Conservation (phyloP, 2,329 filamentous ascomycete species). For the Chaetomium strumarium region DNA sequence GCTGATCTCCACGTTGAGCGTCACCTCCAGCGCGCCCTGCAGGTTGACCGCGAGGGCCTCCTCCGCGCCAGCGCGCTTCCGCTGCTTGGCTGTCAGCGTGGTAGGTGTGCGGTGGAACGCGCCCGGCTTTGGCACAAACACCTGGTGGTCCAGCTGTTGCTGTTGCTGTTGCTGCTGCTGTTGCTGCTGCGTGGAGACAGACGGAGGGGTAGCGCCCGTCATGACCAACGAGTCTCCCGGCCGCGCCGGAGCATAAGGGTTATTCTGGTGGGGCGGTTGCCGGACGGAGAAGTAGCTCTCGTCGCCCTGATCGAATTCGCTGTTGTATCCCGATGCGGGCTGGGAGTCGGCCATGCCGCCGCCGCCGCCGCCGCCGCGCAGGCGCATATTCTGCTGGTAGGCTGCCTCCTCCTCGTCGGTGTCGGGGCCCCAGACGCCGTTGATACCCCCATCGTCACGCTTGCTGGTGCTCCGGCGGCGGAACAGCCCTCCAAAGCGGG, state of each 20-base stretch:
- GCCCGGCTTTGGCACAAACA: constrained; percentile 1
- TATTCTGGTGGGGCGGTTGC: constrained; percentile 20
- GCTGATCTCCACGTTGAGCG: constrained; percentile 83
- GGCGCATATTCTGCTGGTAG: constrained; percentile 17
- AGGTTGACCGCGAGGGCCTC: constrained; percentile 62
- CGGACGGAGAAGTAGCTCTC: constrained; percentile 50
- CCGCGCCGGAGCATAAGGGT: background rate
- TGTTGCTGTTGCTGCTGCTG: background rate
- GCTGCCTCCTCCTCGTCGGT: constrained; percentile 34
- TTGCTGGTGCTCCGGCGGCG: constrained; percentile 39
- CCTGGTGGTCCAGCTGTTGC: background rate
- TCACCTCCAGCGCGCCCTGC: constrained; percentile 78
- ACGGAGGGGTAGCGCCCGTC: background rate
- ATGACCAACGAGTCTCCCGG: background rate
- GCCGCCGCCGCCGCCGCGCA: constrained; percentile 35
- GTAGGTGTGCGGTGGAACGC: constrained; percentile 65
- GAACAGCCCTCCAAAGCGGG: constrained; percentile 30
- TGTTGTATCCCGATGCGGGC: background rate
- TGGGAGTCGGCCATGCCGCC: constrained; percentile 31
- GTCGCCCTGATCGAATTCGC: constrained; percentile 50
- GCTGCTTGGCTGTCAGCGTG: constrained; percentile 57
- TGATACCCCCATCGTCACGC: constrained; percentile 48
- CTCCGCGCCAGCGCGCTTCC: constrained; percentile 36
- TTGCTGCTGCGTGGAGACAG: background rate
- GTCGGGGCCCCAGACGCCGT: constrained; percentile 45